phyloP scores from a whole-genome alignment of 305 asterid species.

The Solanum hybrid region DNA sequence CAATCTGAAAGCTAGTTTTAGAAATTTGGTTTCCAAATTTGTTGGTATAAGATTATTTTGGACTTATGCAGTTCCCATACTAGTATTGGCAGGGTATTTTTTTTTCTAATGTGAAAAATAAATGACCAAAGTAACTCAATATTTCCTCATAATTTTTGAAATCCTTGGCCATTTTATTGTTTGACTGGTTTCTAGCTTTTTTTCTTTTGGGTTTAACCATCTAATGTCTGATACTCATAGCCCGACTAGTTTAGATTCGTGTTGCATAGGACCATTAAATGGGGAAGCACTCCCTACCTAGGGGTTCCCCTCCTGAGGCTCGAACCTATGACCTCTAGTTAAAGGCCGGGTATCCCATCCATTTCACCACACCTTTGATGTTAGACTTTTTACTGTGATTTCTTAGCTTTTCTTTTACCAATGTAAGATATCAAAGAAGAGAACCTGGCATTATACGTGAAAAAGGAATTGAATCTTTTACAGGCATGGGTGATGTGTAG shows the following conservation, averaged over 20 bases:
- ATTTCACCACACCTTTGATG: not conserved
- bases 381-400: not conserved
- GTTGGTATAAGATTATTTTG: not conserved
- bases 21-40: not conserved
- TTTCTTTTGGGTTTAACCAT: not conserved
- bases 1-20: not conserved
- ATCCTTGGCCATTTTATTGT: not conserved
- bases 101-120: not conserved
- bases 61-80: not conserved
- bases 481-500: not conserved
- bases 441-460: not conserved
- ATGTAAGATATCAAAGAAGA: not conserved
- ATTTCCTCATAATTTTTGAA: not conserved
- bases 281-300: not conserved
- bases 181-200: not conserved
- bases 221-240: not conserved
- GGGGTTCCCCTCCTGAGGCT: not conserved
- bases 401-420: not conserved
- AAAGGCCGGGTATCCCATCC: not conserved
- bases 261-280: not conserved
- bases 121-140: not conserved
- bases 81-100: not conserved
- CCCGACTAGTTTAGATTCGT: not conserved
- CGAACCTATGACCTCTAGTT: not conserved
- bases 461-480: not conserved